These are phyloP conservation scores for Cyberlindnera lachancei DNA, from an alignment of 805 yeast species.

Conservation along the genomic window DNA sequence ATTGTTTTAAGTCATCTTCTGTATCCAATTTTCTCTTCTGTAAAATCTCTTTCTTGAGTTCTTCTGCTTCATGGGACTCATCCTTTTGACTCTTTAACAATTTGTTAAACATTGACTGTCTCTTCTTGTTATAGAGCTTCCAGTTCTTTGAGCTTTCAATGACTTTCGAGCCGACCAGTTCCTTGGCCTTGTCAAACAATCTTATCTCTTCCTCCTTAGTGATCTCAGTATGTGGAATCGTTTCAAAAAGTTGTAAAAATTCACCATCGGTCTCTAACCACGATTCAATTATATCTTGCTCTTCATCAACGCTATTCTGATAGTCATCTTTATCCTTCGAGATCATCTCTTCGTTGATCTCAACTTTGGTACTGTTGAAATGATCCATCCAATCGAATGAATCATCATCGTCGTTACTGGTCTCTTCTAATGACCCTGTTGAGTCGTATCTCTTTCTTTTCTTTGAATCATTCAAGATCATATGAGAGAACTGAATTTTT, in stretches of 20 bases:
- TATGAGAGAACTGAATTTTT: constrained; percentile 66
- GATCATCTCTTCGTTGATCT: constrained; percentile 56
- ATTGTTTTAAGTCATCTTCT: constrained; percentile 36
- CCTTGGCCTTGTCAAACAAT: constrained; percentile 43
- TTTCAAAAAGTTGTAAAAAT: constrained; percentile 60
- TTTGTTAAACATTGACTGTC: constrained; percentile 40
- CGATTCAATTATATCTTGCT: constrained; percentile 51
- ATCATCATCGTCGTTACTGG: constrained; percentile 16
- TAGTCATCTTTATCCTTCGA: constrained; percentile 61
- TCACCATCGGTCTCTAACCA: constrained; percentile 61
- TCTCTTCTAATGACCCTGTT: constrained; percentile 56
- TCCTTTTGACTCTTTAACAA: constrained; percentile 45
- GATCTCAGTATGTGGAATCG: constrained; percentile 70
- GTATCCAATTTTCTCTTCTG: constrained; percentile 25
- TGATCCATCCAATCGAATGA: constrained; percentile 54
- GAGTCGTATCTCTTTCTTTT: constrained; percentile 53
- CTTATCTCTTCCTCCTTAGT: constrained; percentile 53
- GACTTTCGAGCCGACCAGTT: constrained; percentile 32
- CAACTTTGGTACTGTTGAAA: constrained; percentile 37
- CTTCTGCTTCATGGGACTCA: constrained; percentile 60
- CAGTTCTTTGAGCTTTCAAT: constrained; percentile 37
- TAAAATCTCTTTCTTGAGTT: constrained; percentile 32
- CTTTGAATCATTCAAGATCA: constrained; percentile 52
- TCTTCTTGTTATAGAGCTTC: constrained; percentile 41
- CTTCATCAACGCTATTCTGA: constrained; percentile 54